Percentiles rank a stretch among this genome's conserved stretches.
Evolutionary conservation across 352 stramenopile genomes (phyloP).

Genomic region (Plasmopara viticola): DNA sequence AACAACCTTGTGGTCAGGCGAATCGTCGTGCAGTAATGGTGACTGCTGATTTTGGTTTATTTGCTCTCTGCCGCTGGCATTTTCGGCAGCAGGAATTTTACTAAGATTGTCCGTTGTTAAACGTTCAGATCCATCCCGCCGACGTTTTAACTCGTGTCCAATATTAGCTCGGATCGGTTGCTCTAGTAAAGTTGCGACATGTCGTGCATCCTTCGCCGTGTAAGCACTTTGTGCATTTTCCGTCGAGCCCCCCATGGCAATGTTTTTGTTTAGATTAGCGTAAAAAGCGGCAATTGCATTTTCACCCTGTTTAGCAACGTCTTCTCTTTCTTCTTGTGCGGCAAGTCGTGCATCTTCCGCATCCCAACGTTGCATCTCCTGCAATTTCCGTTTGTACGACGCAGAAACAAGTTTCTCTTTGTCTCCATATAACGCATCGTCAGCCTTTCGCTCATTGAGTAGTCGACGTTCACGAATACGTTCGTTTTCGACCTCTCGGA

Average conservation of each 20-base stretch:
- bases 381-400: constrained; percentile 89
- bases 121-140: not conserved
- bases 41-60: not conserved
- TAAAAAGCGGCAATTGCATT: constrained; percentile 87
- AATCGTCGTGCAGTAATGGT: not conserved
- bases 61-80: constrained; percentile 11
- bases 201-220: constrained; percentile 37
- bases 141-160: constrained; percentile 2
- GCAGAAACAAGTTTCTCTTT: constrained; percentile 89
- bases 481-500: constrained; percentile 86
- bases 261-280: constrained; percentile 89
- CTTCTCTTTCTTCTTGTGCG: constrained; percentile 54
- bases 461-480: constrained; percentile 81
- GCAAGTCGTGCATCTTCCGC: constrained; percentile 64
- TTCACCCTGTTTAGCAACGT: constrained; percentile 67
- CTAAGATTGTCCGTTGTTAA: constrained; percentile 1
- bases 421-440: constrained; percentile 77
- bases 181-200: constrained; percentile 3
- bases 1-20: not conserved
- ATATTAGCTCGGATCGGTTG: constrained; percentile 6
- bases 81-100: constrained; percentile 14
- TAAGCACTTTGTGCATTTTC: constrained; percentile 75
- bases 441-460: constrained; percentile 75
- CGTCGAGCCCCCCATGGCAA: constrained; percentile 83
- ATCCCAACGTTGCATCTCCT: constrained; percentile 87